These are phyloP conservation scores for Vanrija pseudolonga DNA, from an alignment of 1,284 basidiomycete species.

Conservation along the genomic window DNA sequence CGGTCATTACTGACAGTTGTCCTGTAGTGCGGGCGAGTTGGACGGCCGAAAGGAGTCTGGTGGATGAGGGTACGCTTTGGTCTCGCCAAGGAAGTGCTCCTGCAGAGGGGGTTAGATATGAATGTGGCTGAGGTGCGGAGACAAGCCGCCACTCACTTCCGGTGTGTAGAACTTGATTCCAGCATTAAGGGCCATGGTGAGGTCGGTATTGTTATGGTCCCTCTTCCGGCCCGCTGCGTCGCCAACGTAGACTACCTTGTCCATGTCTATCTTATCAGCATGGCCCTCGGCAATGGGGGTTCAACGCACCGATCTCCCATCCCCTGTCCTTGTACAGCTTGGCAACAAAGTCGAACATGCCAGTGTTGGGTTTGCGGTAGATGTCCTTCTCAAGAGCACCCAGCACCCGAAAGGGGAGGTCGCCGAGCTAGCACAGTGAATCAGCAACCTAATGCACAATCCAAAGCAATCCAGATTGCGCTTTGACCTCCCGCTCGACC, in stretches of 20 bases:
- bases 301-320: constrained; percentile 61
- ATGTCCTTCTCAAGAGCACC: constrained; percentile 63
- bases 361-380: constrained; percentile 83
- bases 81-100: constrained; percentile 65
- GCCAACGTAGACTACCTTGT: constrained; percentile 72
- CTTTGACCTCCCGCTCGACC: constrained; percentile 26
- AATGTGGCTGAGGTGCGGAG: not conserved
- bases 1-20: constrained; percentile 3
- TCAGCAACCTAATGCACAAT: not conserved
- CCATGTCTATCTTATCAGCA: constrained; percentile 56
- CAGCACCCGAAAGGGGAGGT: constrained; percentile 70
- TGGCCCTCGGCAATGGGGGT: not conserved
- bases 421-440: constrained; percentile 1
- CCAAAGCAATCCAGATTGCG: not conserved
- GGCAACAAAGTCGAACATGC: constrained; percentile 76
- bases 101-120: constrained; percentile 7
- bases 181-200: constrained; percentile 77
- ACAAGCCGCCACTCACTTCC: constrained; percentile 48
- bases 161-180: constrained; percentile 69
- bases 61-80: constrained; percentile 38
- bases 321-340: constrained; percentile 59
- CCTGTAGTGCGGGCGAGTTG: not conserved
- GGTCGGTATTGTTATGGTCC: constrained; percentile 75
- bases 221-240: constrained; percentile 64
- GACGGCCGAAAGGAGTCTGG: constrained; percentile 39